A percentile compares a stretch with the other conserved stretches of the same genome.
Conservation (phyloP, 2,329 filamentous ascomycete genomes). For the Magnaporthiopsis rhizophila region DNA sequence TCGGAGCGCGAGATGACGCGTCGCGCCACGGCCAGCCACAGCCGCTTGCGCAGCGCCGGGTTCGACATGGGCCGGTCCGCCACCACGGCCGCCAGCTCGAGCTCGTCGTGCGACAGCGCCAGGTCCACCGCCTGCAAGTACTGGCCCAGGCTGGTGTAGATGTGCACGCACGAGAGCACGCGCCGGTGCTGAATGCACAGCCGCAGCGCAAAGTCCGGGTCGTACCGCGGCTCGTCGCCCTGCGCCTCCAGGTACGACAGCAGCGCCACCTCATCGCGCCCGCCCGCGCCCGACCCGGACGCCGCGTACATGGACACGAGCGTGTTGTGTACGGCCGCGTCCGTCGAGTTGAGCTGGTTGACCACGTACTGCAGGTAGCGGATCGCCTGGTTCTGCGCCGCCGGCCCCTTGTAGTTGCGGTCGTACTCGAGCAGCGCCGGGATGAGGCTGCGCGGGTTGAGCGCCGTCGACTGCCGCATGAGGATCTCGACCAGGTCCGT, state of each 20-base stretch:
- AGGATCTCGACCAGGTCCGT: slow-evolving; percentile 88
- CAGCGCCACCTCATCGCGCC: slow-evolving; percentile 71
- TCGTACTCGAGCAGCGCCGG: slow-evolving; percentile 93
- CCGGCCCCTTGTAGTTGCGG: slow-evolving; percentile 59
- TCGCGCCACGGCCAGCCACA: slow-evolving; percentile 92
- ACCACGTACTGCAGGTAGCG: slow-evolving; percentile 92
- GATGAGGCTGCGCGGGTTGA: slow-evolving; percentile 82
- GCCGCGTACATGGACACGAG: slow-evolving; percentile 86
- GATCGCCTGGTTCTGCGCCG: slow-evolving; percentile 80
- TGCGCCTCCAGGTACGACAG: slow-evolving; percentile 87
- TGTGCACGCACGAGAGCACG: slow-evolving; percentile 90
- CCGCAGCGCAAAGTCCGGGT: slow-evolving; percentile 91
- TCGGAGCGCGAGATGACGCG: slow-evolving; percentile 83
- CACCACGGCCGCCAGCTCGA: slow-evolving; percentile 82
- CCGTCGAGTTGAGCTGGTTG: slow-evolving; percentile 70
- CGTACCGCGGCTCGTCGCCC: slow-evolving; percentile 77
- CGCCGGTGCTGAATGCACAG: slow-evolving; percentile 92
- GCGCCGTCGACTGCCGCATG: slow-evolving; percentile 78
- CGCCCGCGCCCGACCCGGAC: slow-evolving; percentile 33
- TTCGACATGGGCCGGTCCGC: slow-evolving; percentile 79
- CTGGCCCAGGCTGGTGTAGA: slow-evolving; percentile 94
- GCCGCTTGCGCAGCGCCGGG: slow-evolving; percentile 74
- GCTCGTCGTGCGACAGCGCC: slow-evolving; percentile 79
- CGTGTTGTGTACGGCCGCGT: slow-evolving; percentile 92
- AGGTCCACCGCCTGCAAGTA: slow-evolving; percentile 90